Percentiles rank a stretch among this genome's conserved stretches.
These are phyloP conservation scores for Plenodomus tracheiphilus DNA, from an alignment of 2,329 filamentous ascomycete species.

Conservation along the genomic window DNA sequence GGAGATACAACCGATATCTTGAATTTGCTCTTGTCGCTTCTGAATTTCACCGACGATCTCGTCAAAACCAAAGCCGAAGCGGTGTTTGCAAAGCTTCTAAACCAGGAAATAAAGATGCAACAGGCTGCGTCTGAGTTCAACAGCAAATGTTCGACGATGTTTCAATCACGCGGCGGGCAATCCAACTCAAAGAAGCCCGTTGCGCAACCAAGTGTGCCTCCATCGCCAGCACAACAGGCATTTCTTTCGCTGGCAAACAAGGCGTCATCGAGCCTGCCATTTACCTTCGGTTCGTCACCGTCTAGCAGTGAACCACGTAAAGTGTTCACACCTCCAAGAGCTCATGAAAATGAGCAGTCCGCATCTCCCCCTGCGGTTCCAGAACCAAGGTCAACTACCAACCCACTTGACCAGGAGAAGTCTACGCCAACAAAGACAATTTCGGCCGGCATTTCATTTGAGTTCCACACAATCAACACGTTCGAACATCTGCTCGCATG, in stretches of 20 bases:
- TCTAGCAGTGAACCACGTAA: background rate
- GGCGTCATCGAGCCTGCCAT: background rate
- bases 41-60: too few species aligned
- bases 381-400: too few species aligned
- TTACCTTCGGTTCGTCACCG: background rate
- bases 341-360: background rate
- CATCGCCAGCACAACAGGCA: background rate
- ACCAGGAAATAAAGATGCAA: too few species aligned
- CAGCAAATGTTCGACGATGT: too few species aligned
- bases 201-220: too few species aligned
- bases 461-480: background rate
- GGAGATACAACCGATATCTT: too few species aligned
- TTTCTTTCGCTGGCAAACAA: background rate
- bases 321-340: background rate
- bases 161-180: too few species aligned
- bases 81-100: too few species aligned
- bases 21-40: too few species aligned
- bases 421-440: background rate
- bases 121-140: too few species aligned
- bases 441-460: background rate
- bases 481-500: background rate
- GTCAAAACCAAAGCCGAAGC: too few species aligned
- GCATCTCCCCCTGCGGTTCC: background rate
- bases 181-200: background rate
- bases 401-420: background rate